Percentiles rank a stretch among this genome's conserved stretches.
Evolutionary conservation across 352 stramenopile genomes (phyloP).

Genomic region (Paralagenidium karlingii): DNA sequence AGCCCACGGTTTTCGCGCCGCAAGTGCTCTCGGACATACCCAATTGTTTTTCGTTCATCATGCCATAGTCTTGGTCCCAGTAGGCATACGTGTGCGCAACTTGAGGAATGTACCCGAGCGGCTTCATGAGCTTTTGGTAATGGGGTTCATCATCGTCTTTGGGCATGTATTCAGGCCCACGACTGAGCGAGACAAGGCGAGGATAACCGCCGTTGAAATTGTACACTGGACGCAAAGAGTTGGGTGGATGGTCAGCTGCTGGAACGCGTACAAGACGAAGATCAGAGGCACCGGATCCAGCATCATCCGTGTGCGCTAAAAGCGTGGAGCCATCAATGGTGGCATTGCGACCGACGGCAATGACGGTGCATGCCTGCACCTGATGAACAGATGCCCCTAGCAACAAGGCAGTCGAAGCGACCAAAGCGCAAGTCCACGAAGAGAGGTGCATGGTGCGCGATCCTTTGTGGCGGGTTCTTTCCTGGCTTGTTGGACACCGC

Average conservation of each 20-base stretch:
- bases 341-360: conserved; percentile 68
- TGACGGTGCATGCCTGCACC: conserved; percentile 73
- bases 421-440: too few relatives aligned
- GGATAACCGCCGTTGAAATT: conserved; percentile 67
- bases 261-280: conserved; percentile 86
- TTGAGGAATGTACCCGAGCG: conserved; percentile 82
- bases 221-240: conserved; percentile 41
- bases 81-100: conserved; percentile 89
- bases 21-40: conserved; percentile 93
- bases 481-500: too few relatives aligned
- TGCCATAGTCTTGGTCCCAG: conserved; percentile 89
- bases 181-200: conserved; percentile 52
- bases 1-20: conserved; percentile 67
- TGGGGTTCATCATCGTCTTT: conserved; percentile 20
- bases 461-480: too few relatives aligned
- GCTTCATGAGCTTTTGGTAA: conserved; percentile 36
- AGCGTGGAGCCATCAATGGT: conserved; percentile 75
- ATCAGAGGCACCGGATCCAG: conserved; percentile 68
- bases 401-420: too few relatives aligned
- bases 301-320: conserved; percentile 82
- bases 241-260: conserved; percentile 43
- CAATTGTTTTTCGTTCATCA: conserved; percentile 92
- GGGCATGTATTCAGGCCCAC: conserved; percentile 53
- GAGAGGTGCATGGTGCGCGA: too few relatives aligned
- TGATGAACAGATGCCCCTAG: too few relatives aligned